Conservation (phyloP, 768 basidiomycete species). For the Lactarius pseudohatsudake region DNA sequence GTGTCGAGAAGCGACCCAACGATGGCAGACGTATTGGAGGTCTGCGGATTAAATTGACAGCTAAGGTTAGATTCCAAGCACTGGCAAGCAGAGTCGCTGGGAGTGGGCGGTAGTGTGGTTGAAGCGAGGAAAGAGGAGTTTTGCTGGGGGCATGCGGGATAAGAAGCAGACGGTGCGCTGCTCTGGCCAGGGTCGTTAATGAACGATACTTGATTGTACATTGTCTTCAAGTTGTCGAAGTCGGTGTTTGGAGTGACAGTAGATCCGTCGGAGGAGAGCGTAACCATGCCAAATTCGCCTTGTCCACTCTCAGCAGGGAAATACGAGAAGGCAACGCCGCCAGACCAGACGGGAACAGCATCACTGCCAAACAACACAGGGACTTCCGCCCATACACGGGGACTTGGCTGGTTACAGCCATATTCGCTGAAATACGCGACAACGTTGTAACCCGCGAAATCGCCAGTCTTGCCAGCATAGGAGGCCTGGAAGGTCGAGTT, state of each 20-base stretch:
- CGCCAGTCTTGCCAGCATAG: conserved; percentile 54
- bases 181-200: conserved; percentile 64
- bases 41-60: conserved; percentile 70
- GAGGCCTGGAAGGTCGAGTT: conserved; percentile 53
- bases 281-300: conserved; percentile 86
- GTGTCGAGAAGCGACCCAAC: conserved; percentile 63
- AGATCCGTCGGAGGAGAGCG: conserved; percentile 59
- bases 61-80: conserved; percentile 69
- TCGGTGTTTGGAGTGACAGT: conserved; percentile 70
- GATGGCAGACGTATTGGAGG: conserved; percentile 57
- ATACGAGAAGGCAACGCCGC: conserved; percentile 87
- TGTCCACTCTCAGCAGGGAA: conserved; percentile 75
- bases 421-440: conserved; percentile 91
- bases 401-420: conserved; percentile 61
- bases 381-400: conserved; percentile 81
- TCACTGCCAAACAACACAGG: conserved; percentile 66
- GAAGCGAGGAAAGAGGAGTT: conserved; percentile 64
- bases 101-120: conserved; percentile 76
- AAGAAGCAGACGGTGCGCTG: conserved; percentile 49
- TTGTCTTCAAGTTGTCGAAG: conserved; percentile 60
- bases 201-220: conserved; percentile 57
- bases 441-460: conserved; percentile 67
- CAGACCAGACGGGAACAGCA: conserved; percentile 82
- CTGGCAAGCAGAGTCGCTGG: conserved; percentile 74
- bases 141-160: conserved; percentile 60